Evolutionary conservation across 2,329 filamentous ascomycete species (phyloP), one percentile per base, ranked within the genome.

Genomic region (Pseudodiploospora longispora): DNA sequence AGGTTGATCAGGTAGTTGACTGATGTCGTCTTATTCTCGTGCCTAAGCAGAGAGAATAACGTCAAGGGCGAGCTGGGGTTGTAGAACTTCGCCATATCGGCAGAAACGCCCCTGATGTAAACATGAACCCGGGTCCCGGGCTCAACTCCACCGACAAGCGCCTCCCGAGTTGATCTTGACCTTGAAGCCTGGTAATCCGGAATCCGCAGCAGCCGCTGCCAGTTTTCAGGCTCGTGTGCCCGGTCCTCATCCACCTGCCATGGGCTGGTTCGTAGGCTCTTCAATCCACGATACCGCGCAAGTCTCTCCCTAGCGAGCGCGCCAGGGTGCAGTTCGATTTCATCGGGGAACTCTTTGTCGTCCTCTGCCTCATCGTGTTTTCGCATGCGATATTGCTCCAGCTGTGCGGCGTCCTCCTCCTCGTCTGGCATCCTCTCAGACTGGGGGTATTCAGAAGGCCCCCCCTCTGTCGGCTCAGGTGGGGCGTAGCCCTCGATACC

Each of bases 341-440:
- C 93, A 53, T 98, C 93, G 0, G 93, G 93, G 64, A 97, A 98
- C 62, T 97, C 91, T 43, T 86, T 78, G 63, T 98, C 93, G 10
- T 97, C 90, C 40, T 90, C 79, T 4, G 82, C 87, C 54, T 96
- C 91, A 27, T 82, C 81, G 41, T 82, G 80, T 57, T 89, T 87
- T 51, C 82, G 81, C 41, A 79, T 75, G 34, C 93, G 82, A 66
- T 89, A 98, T 37, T 84, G 84, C 44, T 82, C 86, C 35, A 98
- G 74, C 59, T 94, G 82, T 55, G 82, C 76, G 2, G 85, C 77
- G 52, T 83, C 78, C 9, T 78, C 85, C 57, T 94, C 89, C 50
- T 96, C 89, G 55, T 95, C 83, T 1, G 85, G 87, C 66, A 97
- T 96, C 75, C 88, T 87, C 64, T 96, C 93, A 2, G 89, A 95